phyloP scores from a whole-genome alignment of 2,329 filamentous ascomycete genomes.

The Lojkania enalia region DNA sequence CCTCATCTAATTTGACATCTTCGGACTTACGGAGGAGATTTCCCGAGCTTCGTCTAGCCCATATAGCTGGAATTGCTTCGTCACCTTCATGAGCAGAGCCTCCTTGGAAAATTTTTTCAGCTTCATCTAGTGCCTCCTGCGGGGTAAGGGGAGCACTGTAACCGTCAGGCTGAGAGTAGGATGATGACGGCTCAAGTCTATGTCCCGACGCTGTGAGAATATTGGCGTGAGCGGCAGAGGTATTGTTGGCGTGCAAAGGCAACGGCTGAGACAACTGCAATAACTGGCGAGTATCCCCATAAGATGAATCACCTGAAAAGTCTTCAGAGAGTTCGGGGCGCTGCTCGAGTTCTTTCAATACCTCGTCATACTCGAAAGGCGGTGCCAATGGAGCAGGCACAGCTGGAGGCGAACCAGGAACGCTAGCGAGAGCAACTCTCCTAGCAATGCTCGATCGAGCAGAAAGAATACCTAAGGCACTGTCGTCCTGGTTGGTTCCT shows the following conservation, averaged over 20 bases:
- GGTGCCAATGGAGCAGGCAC: conserved; percentile 31
- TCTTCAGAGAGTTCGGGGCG: conserved; percentile 24
- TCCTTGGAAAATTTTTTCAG: conserved; percentile 34
- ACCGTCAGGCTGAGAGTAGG: conserved; percentile 24
- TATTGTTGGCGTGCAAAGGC: background rate
- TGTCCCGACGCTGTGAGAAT: background rate
- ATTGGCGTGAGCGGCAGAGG: too few relatives aligned
- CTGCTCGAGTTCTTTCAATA: conserved; percentile 6
- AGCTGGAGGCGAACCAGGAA: conserved; percentile 28
- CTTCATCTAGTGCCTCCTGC: conserved; percentile 31
- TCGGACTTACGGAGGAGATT: conserved; percentile 23
- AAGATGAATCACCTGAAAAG: conserved; percentile 36
- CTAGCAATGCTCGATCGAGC: background rate
- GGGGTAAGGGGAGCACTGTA: conserved; percentile 20
- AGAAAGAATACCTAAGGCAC: too few relatives aligned
- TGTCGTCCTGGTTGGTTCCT: background rate
- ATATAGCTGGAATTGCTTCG: conserved; percentile 36
- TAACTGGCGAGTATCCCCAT: conserved; percentile 41
- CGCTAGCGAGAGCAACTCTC: conserved; percentile 15
- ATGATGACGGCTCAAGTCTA: conserved; percentile 26
- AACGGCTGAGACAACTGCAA: conserved; percentile 25
- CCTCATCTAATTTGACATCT: conserved; percentile 13
- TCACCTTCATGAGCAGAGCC: conserved; percentile 5
- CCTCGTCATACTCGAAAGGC: conserved; percentile 27
- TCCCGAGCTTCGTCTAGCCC: conserved; percentile 33